Percentiles rank a stretch among this genome's conserved stretches.
phyloP scores from a whole-genome alignment of 257 asterid genomes.

The Solanum arcanum region DNA sequence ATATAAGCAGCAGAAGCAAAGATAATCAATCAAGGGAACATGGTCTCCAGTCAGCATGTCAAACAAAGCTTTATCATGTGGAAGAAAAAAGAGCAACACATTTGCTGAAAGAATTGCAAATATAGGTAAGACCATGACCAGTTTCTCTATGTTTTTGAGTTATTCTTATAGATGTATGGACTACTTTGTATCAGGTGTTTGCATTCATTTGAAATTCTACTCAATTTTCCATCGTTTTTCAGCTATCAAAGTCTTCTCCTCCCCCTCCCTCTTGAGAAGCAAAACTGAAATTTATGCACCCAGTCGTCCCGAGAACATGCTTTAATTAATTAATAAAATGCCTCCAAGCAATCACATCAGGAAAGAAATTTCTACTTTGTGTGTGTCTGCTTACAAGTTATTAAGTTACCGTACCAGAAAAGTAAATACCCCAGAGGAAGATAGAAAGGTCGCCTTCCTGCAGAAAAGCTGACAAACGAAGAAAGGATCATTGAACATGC shows the following conservation, averaged over 20 bases:
- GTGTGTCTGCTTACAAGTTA: not conserved
- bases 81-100: not conserved
- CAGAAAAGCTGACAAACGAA: conserved; percentile 59
- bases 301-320: not conserved
- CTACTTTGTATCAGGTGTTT: not conserved
- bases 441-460: conserved; percentile 70
- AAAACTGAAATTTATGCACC: not conserved
- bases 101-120: not conserved
- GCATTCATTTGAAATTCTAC: not conserved
- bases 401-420: conserved; percentile 47
- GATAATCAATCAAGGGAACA: not conserved
- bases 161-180: not conserved
- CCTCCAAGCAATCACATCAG: not conserved
- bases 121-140: not conserved
- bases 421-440: conserved; percentile 61
- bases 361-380: not conserved
- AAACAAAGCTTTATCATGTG: not conserved
- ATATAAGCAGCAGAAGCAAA: not conserved
- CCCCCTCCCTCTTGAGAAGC: not conserved
- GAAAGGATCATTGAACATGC: conserved; percentile 3
- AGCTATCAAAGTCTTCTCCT: not conserved
- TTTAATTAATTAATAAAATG: not conserved
- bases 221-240: not conserved
- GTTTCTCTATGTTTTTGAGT: not conserved
- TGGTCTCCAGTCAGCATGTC: not conserved